Evolutionary conservation across 495 filamentous ascomycete species (phyloP).

Genomic region (Wilcoxina mikolae): DNA sequence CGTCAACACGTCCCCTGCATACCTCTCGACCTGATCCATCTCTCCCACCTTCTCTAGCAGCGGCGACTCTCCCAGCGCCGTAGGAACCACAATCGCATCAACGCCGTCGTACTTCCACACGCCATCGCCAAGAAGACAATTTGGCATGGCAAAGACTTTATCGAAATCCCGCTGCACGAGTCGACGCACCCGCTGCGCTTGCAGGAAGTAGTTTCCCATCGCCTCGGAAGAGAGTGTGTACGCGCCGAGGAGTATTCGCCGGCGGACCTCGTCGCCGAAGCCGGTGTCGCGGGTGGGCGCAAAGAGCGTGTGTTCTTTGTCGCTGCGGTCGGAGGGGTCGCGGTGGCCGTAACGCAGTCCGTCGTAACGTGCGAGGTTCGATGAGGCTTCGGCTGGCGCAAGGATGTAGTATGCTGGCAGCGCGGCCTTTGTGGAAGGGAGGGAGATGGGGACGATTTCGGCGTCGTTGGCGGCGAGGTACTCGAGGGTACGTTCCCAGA

Average conservation of each 20-base stretch:
- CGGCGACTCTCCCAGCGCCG: constrained; percentile 65
- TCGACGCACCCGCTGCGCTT: constrained; percentile 76
- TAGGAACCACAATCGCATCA: constrained; percentile 80
- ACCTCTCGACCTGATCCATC: constrained; percentile 39
- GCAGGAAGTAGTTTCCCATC: constrained; percentile 91
- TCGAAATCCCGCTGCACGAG: constrained; percentile 79
- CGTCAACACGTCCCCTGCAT: constrained; percentile 89
- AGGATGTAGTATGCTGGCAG: constrained; percentile 90
- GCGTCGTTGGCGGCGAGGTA: constrained; percentile 48
- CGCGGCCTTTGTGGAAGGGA: constrained; percentile 71
- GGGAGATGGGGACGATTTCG: constrained; percentile 55
- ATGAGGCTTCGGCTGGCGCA: constrained; percentile 86
- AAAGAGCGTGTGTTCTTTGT: constrained; percentile 45
- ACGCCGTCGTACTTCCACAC: constrained; percentile 38
- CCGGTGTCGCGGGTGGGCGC: constrained; percentile 52
- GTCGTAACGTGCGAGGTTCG: constrained; percentile 96
- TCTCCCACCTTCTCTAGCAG: constrained; percentile 38
- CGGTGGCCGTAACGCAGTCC: constrained; percentile 74
- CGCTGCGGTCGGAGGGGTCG: constrained; percentile 23
- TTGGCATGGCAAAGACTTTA: constrained; percentile 49
- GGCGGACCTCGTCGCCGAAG: constrained; percentile 72
- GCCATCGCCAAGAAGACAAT: constrained; percentile 47
- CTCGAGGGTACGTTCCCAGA: constrained; percentile 50
- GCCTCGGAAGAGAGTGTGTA: constrained; percentile 82
- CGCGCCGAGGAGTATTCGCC: constrained; percentile 74